Conservation (phyloP, 2,329 filamentous ascomycete species). For the Aurifilum marmelostoma region DNA sequence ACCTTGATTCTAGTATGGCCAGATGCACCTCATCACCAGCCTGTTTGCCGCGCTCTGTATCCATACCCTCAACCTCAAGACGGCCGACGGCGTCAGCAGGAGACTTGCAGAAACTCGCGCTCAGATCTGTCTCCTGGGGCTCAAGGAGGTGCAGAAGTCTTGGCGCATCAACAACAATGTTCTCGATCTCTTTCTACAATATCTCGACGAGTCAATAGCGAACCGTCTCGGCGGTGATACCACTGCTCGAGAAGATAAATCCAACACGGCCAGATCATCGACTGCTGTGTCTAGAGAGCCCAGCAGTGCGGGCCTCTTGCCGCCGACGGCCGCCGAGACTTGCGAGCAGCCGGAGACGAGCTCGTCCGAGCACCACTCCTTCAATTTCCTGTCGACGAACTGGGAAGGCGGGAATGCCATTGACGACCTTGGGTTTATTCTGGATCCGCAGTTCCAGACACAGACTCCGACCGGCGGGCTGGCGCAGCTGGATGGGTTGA, state of each 20-base stretch:
- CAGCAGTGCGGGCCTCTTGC: constrained; percentile 10
- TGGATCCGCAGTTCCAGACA: constrained; percentile 33
- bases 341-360: constrained; percentile 30
- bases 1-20: constrained; percentile 41
- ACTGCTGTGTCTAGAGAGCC: constrained; percentile 18
- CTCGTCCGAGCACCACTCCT: constrained; percentile 42
- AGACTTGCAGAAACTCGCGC: constrained; percentile 43
- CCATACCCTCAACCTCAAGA: constrained; percentile 42
- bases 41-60: constrained; percentile 45
- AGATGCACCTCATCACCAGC: constrained; percentile 45
- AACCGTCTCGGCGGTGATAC: constrained; percentile 37
- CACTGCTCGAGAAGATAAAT: constrained; percentile 21
- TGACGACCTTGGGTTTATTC: constrained; percentile 40
- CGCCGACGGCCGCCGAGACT: neutral
- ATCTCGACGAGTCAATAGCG: constrained; percentile 43
- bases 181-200: constrained; percentile 43
- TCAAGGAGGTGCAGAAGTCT: constrained; percentile 45
- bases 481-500: constrained; percentile 37
- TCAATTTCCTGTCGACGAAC: constrained; percentile 39
- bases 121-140: constrained; percentile 42
- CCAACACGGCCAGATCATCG: neutral
- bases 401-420: constrained; percentile 43
- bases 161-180: constrained; percentile 46
- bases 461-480: constrained; percentile 34
- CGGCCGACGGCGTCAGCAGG: constrained; percentile 39